Base-by-base conservation (phyloP, 2,329 filamentous ascomycete genomes). In the Stagonosporopsis rhizophila region DNA sequence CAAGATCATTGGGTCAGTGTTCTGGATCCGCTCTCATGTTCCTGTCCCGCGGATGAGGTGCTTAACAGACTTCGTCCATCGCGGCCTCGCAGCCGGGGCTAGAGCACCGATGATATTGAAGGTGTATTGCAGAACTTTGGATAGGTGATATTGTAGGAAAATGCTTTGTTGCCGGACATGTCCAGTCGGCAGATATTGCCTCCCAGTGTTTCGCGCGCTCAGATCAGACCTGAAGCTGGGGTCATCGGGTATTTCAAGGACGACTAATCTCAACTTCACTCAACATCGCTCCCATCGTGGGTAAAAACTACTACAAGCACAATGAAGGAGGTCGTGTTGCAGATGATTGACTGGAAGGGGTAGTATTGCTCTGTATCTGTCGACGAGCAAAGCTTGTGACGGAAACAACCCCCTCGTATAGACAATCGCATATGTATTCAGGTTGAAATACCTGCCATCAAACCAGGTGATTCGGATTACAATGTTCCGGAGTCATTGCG, bases 71-170 rank as follows among this genome's bases (percentile, higher is more conserved):
- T 12, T 6, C 34, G 25, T 32, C 30, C 12, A 20, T 20, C 32
- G 52, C 39, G 38, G 52, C 44, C 38, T 54, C 19, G 32, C 38
- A 48, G 44, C 25, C 25, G 23, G 9, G 37, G 19, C 39, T 44
- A 44, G 25, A 28, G 30, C 14, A 15, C 47, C 22, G 44, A 42
- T 22, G 22, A 42, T 9, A 53, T 47, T 15, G 14, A 42, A 42
- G 27, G 42, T 19, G 37, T 27, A 22, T 14, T 22, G 19, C 14
- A 11, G 17, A 6, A 7, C 17, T 15, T 25, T 17, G 19, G 25
- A 42, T 40, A 34, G 20, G 9, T 45, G 27, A 6, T 35, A 20
- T 23, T 2, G 15, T 19, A 45, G 8, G 8, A 22, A 45, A 32
- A 23, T 32, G 25, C 23, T 45, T 34, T 34, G 9, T 42, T 40